Base-by-base conservation (phyloP, 805 yeast species). In the Monosporozyma yasuniensis region DNA sequence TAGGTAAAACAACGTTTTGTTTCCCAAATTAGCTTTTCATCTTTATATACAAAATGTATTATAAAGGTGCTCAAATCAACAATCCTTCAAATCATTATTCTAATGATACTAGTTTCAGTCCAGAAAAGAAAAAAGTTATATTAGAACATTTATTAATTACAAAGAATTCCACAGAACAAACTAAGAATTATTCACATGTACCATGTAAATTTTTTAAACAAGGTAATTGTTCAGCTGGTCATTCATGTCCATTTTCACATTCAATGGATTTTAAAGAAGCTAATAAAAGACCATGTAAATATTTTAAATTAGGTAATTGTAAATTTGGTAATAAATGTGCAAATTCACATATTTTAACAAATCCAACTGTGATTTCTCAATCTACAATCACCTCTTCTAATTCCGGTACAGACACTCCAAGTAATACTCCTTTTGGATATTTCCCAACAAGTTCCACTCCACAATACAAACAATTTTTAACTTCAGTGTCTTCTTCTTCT, bases 311-410 rank as follows among this genome's bases (percentile, higher is more conserved):
- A 69, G 98, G 98, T n/a, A 88, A 89, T 63, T 91, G 99, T 69
- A 89, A 89, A 69, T 91, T 91, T 67, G 99, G 99, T 3, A 72
- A 79, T 47, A 90, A 89, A 61, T 91, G 99, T 72, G 98, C 96
- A 1, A 77, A 91, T 60, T 96, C 95, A 6, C 99, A 91, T 68
- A 16, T 22, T 25, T 23, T 34, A 14, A 18, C 16, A 9, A n/a
- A n/a, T n/a, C n/a, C n/a, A n/a, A n/a, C n/a, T n/a, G n/a, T n/a
- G n/a, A n/a, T n/a, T n/a, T 22, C 16, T 5, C 18, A 19, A 19
- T 7, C 14, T 3, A 9, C 25, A 3, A 30, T 10, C 5, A 30
- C 4, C 14, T 12, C 34, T 30, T 30, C 34, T 30, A 10, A 4
- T 30, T 30, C 42, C 11, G 27, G 14, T 5, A 8, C 4, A 1